phyloP scores from a whole-genome alignment of 2,329 filamentous ascomycete species.

The Penicillium verrucosum region DNA sequence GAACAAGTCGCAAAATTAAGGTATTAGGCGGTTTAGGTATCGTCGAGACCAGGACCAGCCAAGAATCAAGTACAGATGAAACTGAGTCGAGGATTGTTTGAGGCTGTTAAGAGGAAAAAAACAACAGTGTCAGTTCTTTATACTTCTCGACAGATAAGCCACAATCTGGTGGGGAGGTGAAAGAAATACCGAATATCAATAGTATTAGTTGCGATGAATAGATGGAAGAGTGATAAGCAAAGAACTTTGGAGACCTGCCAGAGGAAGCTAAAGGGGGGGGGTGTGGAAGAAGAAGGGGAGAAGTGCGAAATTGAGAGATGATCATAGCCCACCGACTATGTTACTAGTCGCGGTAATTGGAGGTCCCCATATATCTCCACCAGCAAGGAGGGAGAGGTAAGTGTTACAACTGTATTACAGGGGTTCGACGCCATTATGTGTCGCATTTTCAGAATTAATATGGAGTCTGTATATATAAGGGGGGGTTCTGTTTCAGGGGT shows the following conservation, averaged over 20 bases:
- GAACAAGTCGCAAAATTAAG: slow-evolving; percentile 8
- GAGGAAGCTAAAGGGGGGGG: slow-evolving; percentile 1
- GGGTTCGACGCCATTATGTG: slow-evolving; percentile 1
- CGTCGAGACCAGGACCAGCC: slow-evolving; percentile 32
- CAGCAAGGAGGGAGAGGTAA: slow-evolving; percentile 6
- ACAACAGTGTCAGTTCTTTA: not conserved
- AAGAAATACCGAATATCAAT: slow-evolving; percentile 3
- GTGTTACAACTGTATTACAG: slow-evolving; percentile 10
- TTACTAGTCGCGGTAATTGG: slow-evolving; percentile 7
- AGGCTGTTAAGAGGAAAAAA: not conserved
- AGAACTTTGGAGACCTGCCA: not conserved
- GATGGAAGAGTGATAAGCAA: not conserved
- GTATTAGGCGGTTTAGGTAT: slow-evolving; percentile 6
- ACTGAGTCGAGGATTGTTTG: not conserved
- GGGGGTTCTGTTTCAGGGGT: slow-evolving; percentile 3
- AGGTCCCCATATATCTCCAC: slow-evolving; percentile 6
- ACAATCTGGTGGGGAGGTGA: not conserved
- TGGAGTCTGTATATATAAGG: not conserved
- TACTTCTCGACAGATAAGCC: slow-evolving; percentile 5
- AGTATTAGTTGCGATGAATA: not conserved
- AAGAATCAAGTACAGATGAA: slow-evolving; percentile 18
- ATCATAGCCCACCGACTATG: slow-evolving; percentile 12
- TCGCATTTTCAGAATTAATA: not conserved
- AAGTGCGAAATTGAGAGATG: slow-evolving; percentile 8
- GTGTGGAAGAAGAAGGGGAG: not conserved